Base-by-base conservation (phyloP, 192 early-diverging fungal genomes). In the Coemansia aciculifera region DNA sequence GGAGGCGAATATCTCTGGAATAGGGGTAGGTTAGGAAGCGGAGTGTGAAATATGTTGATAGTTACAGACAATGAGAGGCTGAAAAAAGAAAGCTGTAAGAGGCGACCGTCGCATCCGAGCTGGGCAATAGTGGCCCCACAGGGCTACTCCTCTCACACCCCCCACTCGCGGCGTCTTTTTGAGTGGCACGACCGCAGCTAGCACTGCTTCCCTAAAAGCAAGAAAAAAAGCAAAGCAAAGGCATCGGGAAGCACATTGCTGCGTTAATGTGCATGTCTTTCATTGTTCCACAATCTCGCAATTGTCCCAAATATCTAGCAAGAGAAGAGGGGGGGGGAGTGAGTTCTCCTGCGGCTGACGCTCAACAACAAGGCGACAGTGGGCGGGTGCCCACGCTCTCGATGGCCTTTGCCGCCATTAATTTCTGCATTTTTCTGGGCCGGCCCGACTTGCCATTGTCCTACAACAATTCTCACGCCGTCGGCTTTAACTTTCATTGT, bases 161-260 rank as follows among this genome's bases (percentile, higher is more conserved):
- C 51, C 24, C 24, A 24, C 51, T 48, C n/a, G 46, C 19, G 46
- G 19, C 46, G n/a, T 6, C 46, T 21, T 21, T n/a, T 48, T 19
- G n/a, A 21, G 46, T 21, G 46, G 46, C 46, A 48, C 46, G 46
- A 19, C 46, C 46, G 46, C 46, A 48, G 46, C 46, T 40, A 40
- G 39, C 10, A 3, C 12, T 40, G 39, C 13, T 48, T 48, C 46
- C 46, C 46, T 48, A 48, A 52, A 29, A 29, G 48, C 46, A 48
- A n/a, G n/a, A 27, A 27, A 27, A 27, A 27, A 27, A 27, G 17
- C 46, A 24, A 52, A 29, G 51, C 23, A 29, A 52, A 52, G 51
- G 51, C 51, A 52, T 27, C 51, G 51, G 51, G 51, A 52, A 52
- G 51, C 51, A 52, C 51, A 52, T 52, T 52, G 24, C 21, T 29